Evolutionary conservation across 257 asterid genomes (phyloP), one percentile per base, ranked within the genome.

Genomic region (Avicennia marina): DNA sequence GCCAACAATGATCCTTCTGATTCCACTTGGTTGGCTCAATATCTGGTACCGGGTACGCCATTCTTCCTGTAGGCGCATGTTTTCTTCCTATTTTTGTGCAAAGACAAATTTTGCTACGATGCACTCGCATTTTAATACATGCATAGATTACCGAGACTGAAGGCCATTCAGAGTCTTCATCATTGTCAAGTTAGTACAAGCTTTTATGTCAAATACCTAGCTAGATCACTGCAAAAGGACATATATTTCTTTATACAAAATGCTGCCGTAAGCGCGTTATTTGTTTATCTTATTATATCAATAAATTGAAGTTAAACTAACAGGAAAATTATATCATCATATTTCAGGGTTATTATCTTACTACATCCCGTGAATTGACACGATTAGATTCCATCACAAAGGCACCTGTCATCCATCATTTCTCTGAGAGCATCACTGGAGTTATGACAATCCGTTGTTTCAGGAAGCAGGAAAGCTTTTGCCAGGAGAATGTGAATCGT

Each of bases 361-460:
- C 89, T 3, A 84, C 97, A 13, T 86, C 99, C 16, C 93, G 99
- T 22, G 99, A 93, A 71, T 32, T 93, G 74, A 88, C 99, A 15
- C 83, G 99, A 53, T 75, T 93, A 0, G 99, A 93, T 48, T 89
- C 96, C 20, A 93, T 93, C 47, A 93, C 98, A 6, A 93, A 93
- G 72, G 98, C 98, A 7, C 99, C 99, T 0, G 85, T 93, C 32
- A 89, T 93, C 51, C 97, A 81, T 73, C 96, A 89, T 60, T 93
- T 93, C 76, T 93, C 99, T 2, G 99, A 93, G 73, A 89, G 96
- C 76, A 86, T 93, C 29, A 73, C 97, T 0, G 99, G 99, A 7
- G 94, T 93, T 38, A 86, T 82, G 87, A 93, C 97, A 0, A 82
- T 93, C 49, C 93, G 99, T 5, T 79, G 97, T 56, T 93, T 93